Evolutionary conservation across 352 stramenopile species (phyloP), one percentile per base, ranked within the genome.

Genomic region (Peronospora tabacina): DNA sequence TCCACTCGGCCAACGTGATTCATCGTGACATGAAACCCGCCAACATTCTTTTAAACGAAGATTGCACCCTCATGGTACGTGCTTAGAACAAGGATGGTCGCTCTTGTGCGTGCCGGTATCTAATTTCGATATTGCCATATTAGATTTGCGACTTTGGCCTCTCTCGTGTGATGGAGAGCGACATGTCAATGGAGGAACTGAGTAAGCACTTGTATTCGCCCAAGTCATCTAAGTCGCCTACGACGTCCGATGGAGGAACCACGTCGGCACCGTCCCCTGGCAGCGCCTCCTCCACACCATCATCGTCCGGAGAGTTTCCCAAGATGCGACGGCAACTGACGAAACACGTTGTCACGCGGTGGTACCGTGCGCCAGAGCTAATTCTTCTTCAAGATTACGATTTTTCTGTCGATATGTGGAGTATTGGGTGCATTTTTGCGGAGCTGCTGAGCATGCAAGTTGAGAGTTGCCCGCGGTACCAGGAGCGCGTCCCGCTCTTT

Each of bases 351-450:
- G 96, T 99, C 1, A 98, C 96, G 49, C 72, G 96, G n/a, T 99
- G 95, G 93, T 99, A 99, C 69, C 76, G 95, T 30, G 87, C 86
- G 0, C 95, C 95, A 2, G 95, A 99, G 64, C 77, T 99, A 3
- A 98, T 98, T 63, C 63, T 98, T 30, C 90, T 98, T 36, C 66
- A 75, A 52, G 76, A 95, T 39, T 99, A 99, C 70, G 91, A 79
- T 45, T 92, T 94, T 38, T 87, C 94, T 9, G 98, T 99, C 53
- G 97, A 99, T 67, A 98, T 98, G 79, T 99, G 97, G 96, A 98
- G 93, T 42, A 63, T 99, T 37, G 96, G 97, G 7, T 99, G 96
- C 76, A 94, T 94, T 65, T 90, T 94, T 49, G 82, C 75, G 7
- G 82, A 94, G 53, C 59, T 94, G 7, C 46, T 94, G 28, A 94